Conservation (phyloP, 2,329 filamentous ascomycete species). For the Chrysosporium keratinophilum region DNA sequence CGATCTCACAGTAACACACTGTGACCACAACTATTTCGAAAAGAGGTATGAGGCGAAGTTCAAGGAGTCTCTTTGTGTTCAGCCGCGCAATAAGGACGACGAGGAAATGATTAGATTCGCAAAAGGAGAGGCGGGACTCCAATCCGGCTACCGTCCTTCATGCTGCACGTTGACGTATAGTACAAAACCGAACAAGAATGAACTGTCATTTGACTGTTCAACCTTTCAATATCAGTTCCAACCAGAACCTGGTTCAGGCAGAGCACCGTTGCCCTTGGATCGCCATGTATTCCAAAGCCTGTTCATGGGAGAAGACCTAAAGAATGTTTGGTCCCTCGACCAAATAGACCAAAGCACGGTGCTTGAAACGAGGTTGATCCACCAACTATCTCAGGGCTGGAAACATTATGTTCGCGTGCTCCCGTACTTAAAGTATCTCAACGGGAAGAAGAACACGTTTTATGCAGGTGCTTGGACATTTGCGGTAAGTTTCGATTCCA, state of each 20-base stretch:
- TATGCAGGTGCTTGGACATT: conserved; percentile 61
- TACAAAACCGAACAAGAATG: conserved; percentile 44
- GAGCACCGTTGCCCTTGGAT: conserved; percentile 33
- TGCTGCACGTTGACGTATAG: conserved; percentile 51
- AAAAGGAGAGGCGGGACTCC: conserved; percentile 33
- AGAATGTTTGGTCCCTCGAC: conserved; percentile 48
- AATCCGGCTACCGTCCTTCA: conserved; percentile 46
- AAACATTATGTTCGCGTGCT: conserved; percentile 54
- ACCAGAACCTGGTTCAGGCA: conserved; percentile 15
- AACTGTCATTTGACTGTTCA: conserved; percentile 61
- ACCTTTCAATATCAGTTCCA: conserved; percentile 67
- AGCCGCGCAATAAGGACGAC: conserved; percentile 34
- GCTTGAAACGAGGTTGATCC: conserved; percentile 52
- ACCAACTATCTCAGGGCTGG: conserved; percentile 51
- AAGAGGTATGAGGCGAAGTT: conserved; percentile 48
- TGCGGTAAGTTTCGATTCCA: conserved; percentile 40
- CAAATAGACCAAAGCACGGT: conserved; percentile 48
- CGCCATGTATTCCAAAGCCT: conserved; percentile 61
- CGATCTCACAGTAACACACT: conserved; percentile 53
- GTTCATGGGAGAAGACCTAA: conserved; percentile 47
- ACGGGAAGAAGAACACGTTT: conserved; percentile 52
- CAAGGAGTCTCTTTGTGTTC: conserved; percentile 41
- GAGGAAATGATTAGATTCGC: conserved; percentile 40
- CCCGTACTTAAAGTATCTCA: conserved; percentile 61
- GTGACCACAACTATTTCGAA: conserved; percentile 48